phyloP scores from a whole-genome alignment of 176 grass and related monocot species.

The Eragrostis nindensis region DNA sequence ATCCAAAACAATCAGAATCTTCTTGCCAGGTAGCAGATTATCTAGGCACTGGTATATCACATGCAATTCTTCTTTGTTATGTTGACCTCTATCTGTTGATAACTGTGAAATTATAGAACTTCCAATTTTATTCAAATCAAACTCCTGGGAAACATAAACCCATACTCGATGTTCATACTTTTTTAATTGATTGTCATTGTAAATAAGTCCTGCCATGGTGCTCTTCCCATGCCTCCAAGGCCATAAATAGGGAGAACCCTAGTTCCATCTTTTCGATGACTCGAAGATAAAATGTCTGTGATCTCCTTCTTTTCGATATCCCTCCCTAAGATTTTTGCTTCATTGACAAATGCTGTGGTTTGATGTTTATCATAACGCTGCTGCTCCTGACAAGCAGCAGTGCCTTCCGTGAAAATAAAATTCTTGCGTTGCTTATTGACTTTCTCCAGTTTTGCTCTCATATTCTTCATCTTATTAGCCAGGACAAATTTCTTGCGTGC shows the following conservation, averaged over 20 bases:
- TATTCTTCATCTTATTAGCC: neutral
- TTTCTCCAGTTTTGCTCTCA: neutral
- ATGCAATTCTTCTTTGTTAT: neutral
- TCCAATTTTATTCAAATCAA: conserved; percentile 4
- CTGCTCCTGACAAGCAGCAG: neutral
- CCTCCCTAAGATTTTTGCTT: neutral
- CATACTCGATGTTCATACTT: neutral
- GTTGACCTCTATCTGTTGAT: neutral
- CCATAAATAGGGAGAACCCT: neutral
- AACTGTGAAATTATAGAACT: conserved; percentile 7
- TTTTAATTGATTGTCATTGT: neutral
- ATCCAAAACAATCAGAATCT: neutral
- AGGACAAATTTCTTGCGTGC: neutral
- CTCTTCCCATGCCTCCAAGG: conserved; percentile 5
- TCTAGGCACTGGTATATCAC: neutral
- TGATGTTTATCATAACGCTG: neutral
- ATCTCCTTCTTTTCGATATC: neutral
- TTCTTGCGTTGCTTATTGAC: neutral
- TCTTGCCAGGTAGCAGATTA: neutral
- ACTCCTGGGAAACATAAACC: conserved; percentile 8
- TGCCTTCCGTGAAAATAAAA: neutral
- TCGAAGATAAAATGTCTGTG: neutral
- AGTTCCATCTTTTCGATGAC: too few species aligned
- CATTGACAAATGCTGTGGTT: neutral
- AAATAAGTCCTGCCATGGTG: conserved; percentile 1